Conservation (phyloP, 1,139 yeast species). For the Magnusiomyces suaveolens region DNA sequence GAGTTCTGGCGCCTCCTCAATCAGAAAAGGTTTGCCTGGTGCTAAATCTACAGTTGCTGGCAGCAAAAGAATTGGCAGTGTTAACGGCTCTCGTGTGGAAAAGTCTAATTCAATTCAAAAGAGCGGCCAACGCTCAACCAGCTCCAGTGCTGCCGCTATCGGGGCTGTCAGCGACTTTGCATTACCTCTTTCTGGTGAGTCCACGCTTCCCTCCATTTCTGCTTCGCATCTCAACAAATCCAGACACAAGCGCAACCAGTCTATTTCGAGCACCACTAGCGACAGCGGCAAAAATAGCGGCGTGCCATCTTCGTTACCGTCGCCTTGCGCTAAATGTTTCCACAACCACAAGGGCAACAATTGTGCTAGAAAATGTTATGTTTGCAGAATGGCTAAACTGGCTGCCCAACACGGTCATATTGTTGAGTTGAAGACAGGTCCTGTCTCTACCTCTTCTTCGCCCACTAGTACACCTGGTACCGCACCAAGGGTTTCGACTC, state of each 20-base stretch:
- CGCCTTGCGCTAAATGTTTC: slow-evolving; percentile 4
- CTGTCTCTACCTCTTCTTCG: background rate
- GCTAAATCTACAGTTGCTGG: background rate
- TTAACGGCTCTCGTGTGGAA: background rate
- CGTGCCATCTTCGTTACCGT: background rate
- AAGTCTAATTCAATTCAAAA: background rate
- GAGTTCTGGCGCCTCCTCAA: background rate
- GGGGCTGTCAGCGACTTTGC: background rate
- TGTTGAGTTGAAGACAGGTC: slow-evolving; percentile 1
- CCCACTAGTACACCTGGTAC: background rate
- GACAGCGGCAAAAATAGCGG: background rate
- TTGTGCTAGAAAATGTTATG: slow-evolving; percentile 5
- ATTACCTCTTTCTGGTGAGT: background rate
- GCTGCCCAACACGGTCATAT: slow-evolving; percentile 6
- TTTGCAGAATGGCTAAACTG: slow-evolving; percentile 5
- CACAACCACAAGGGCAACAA: slow-evolving; percentile 7
- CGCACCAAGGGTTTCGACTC: background rate
- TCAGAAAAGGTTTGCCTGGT: background rate
- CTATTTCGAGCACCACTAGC: background rate
- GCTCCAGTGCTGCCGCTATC: too few relatives aligned
- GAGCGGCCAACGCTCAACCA: background rate
- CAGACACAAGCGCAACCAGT: background rate
- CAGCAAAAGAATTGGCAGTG: background rate
- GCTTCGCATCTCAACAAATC: background rate
- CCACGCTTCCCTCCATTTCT: background rate